These are phyloP conservation scores for Alternaria triticina DNA, from an alignment of 2,329 filamentous ascomycete genomes.

Conservation along the genomic window DNA sequence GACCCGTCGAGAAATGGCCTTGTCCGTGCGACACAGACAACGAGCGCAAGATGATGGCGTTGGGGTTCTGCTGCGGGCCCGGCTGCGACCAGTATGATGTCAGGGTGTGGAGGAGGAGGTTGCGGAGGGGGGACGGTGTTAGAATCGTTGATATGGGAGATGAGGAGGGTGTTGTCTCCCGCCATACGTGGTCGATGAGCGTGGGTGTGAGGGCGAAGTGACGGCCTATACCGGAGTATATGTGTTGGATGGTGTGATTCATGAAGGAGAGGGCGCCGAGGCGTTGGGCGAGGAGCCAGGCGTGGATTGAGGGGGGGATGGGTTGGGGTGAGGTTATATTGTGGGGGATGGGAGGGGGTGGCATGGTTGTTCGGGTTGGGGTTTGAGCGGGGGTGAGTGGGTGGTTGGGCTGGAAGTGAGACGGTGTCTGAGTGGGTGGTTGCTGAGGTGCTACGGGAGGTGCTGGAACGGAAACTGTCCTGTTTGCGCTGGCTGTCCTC, in stretches of 20 bases:
- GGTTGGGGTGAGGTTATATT: neutral
- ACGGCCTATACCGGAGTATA: conserved; percentile 15
- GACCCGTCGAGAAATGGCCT: neutral
- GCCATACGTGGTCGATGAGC: conserved; percentile 19
- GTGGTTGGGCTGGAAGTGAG: neutral
- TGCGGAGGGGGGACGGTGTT: conserved; percentile 4
- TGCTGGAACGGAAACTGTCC: neutral
- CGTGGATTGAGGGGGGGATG: conserved; percentile 15
- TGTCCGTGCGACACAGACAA: conserved; percentile 1
- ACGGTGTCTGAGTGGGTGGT: too few relatives aligned
- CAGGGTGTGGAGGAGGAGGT: conserved; percentile 18
- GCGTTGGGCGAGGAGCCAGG: conserved; percentile 23
- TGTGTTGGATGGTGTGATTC: conserved; percentile 19
- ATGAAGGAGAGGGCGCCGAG: conserved; percentile 18
- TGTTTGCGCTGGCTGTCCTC: neutral
- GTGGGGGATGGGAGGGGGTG: neutral
- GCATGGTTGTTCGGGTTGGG: neutral
- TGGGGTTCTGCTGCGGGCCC: neutral
- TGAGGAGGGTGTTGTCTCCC: neutral
- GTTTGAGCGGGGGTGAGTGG: neutral
- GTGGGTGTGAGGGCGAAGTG: conserved; percentile 17
- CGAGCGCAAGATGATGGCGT: neutral
- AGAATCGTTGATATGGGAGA: neutral
- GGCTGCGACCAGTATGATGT: conserved; percentile 13
- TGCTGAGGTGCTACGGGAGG: neutral